Evolutionary conservation across 2,329 filamentous ascomycete species (phyloP), one percentile per base, ranked within the genome.

Genomic region (Corinectria fuckeliana): DNA sequence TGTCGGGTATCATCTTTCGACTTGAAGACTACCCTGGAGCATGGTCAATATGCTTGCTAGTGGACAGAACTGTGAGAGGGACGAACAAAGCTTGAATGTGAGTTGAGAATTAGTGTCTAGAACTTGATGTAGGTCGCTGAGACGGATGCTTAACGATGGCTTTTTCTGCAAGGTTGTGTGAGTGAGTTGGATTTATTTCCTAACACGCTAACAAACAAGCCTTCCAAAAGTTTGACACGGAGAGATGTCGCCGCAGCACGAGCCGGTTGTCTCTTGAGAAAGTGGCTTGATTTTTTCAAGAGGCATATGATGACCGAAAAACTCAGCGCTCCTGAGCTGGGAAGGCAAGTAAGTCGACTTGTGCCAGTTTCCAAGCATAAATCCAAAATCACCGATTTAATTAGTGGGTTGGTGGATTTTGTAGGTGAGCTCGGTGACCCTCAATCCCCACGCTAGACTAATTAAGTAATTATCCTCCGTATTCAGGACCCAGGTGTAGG

Each of bases 1-100:
- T 81, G 28, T 77, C 69, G 11, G 84, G 83, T 67, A 77, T 76
- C 81, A 85, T 85, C 42, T 47, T 67, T n/a, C 4, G 25, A 3
- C 3, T 54, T n/a, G 38, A 26, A 13, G 28, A 39, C 49, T 69
- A 69, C 66, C 68, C 65, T 70, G 47, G 9, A 68, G 63, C 18
- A 9, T 45, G 48, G 34, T 60, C 26, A 58, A 53, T 39, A 7
- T 25, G 16, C 23, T 28, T 13, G 26, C n/a, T 25, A 11, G 10
- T 38, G 7, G 21, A 18, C 9, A 20, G 2, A 20, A 14, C 10
- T 18, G 21, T 36, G 7, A 25, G 26, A 34, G 25, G 14, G 26
- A 45, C 25, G 2, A 18, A 11, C 11, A 34, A 3, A 8, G 8
- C 9, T 5, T 34, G 7, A 13, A 7, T n/a, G n/a, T 41, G 14